Conservation (phyloP, 805 yeast genomes). For the Schwanniomyces yamadae region DNA sequence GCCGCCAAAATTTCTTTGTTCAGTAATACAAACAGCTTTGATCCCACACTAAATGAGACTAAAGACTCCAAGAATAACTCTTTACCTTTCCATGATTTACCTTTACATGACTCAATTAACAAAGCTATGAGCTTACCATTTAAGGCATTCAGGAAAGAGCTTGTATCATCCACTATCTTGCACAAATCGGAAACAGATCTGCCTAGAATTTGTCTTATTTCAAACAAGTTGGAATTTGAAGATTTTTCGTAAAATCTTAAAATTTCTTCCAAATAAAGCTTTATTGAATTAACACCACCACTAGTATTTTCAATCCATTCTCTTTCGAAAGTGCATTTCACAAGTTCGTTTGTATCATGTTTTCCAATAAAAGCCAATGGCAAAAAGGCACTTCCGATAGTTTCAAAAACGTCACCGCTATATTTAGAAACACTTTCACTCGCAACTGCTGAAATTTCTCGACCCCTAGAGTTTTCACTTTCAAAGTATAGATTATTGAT, state of each 20-base stretch:
- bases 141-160: constrained; percentile 20
- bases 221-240: constrained; percentile 57
- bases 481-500: constrained; percentile 61
- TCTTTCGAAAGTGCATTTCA: constrained; percentile 49
- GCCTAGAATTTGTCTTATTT: constrained; percentile 69
- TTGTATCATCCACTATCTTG: constrained; percentile 36
- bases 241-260: constrained; percentile 47
- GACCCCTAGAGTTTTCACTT: constrained; percentile 44
- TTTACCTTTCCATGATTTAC: constrained; percentile 88
- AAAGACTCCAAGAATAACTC: constrained; percentile 72
- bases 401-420: constrained; percentile 64
- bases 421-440: constrained; percentile 65
- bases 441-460: constrained; percentile 58
- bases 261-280: constrained; percentile 70
- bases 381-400: constrained; percentile 60
- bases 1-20: constrained; percentile 30
- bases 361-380: constrained; percentile 81
- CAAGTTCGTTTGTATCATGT: constrained; percentile 55
- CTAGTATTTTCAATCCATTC: constrained; percentile 80
- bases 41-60: constrained; percentile 53
- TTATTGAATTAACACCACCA: constrained; percentile 69
- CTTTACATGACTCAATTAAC: constrained; percentile 61
- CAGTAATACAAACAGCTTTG: constrained; percentile 32
- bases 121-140: constrained; percentile 44
- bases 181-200: constrained; percentile 61